Evolutionary conservation across 805 yeast species (phyloP).

Genomic region (Sungouiozyma intestinalis): DNA sequence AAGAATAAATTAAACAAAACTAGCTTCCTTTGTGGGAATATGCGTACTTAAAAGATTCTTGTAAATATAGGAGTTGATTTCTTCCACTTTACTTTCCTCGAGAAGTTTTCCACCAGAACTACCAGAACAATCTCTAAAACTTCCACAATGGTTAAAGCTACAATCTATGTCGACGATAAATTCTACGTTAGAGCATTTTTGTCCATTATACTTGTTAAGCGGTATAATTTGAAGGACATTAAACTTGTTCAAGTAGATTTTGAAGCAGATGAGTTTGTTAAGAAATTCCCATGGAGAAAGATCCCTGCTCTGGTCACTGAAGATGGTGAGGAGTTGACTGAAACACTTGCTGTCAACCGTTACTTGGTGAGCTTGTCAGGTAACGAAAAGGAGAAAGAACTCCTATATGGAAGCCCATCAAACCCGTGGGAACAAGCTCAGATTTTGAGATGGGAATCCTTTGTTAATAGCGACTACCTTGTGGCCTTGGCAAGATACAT

Average conservation of each 20-base stretch:
- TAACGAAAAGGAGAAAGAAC: constrained; percentile 29
- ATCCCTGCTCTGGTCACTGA: constrained; percentile 63
- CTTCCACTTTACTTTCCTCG: too few relatives aligned
- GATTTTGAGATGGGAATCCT: constrained; percentile 65
- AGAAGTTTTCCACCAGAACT: too few relatives aligned
- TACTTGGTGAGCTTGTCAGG: constrained; percentile 34
- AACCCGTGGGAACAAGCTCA: constrained; percentile 19
- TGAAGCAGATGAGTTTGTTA: constrained; percentile 23
- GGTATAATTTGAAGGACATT: constrained; percentile 32
- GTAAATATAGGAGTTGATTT: too few relatives aligned
- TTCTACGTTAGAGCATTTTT: not conserved
- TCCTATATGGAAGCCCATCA: constrained; percentile 24
- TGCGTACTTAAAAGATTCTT: too few relatives aligned
- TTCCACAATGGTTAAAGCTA: not conserved
- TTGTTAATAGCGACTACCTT: constrained; percentile 58
- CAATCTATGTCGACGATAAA: not conserved
- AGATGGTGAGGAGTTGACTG: constrained; percentile 62
- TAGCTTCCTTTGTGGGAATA: too few relatives aligned
- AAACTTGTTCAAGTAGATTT: constrained; percentile 32
- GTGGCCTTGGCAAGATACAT: constrained; percentile 38
- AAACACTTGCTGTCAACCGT: constrained; percentile 50
- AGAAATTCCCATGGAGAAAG: constrained; percentile 51
- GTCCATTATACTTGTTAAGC: not conserved
- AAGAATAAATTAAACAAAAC: too few relatives aligned
- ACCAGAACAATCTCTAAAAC: too few relatives aligned